Evolutionary conservation across 768 basidiomycete species (phyloP), one percentile per base, ranked within the genome.

Genomic region (Boletus eberwhitei): DNA sequence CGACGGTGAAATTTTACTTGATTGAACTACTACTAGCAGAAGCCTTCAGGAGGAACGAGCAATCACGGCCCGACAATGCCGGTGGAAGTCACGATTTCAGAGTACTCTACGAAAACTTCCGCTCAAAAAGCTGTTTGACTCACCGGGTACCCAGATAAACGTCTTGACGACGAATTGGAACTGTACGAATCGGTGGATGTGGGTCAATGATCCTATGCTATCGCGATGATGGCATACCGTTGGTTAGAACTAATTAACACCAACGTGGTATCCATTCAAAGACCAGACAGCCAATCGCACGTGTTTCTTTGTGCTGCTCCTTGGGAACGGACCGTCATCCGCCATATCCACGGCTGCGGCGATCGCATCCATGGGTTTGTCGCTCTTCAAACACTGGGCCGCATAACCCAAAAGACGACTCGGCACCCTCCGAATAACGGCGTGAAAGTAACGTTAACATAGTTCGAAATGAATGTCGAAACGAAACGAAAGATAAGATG

Each of bases 401-500:
- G 24, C 17, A 26, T 29, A n/a, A n/a, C 26, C 7, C 42, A 12
- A 8, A 4, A n/a, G 1, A 8, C 19, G 8, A 13, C 26, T 3
- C 2, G n/a, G 17, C 8, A 26, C 11, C 42, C 17, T 24, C n/a
- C 5, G 26, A 8, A 19, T 32, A 3, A 26, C 24, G 22, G 17
- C 12, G 47, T 11, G 8, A 26, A 44, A 7, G 26, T 44, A 38
- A 6, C n/a, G n/a, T 26, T 26, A 7, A 13, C 17, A 12, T 22
- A 13, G 24, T 19, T 26, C 36, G 8, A 48, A n/a, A 48, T 31
- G 22, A n/a, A 48, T 31, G 22, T 51, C 43, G 32, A 5, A 35
- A 51, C 19, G 52, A 55, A 55, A 55, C 38, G 52, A 38, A n/a
- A 22, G 31, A 35, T 34, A 54, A 29, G n/a, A 45, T n/a, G 9